These are phyloP conservation scores for Curvularia verruculosa DNA, from an alignment of 2,329 filamentous ascomycete species.

Conservation along the genomic window DNA sequence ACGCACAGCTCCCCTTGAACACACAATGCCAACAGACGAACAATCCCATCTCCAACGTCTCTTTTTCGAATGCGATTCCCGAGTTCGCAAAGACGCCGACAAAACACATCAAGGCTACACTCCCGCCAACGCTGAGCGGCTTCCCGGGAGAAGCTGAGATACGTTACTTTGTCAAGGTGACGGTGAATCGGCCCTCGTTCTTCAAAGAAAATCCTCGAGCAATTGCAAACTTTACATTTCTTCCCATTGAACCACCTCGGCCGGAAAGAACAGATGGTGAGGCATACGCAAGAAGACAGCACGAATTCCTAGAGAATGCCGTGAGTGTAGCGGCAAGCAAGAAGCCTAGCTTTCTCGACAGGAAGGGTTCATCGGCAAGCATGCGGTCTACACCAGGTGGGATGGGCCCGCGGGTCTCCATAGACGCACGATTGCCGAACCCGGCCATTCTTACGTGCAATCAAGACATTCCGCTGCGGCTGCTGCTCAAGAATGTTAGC, in stretches of 20 bases:
- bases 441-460: conserved; percentile 91
- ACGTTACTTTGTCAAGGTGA: conserved; percentile 94
- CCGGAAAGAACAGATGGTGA: conserved; percentile 72
- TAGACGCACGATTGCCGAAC: conserved; percentile 85
- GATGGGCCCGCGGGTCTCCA: conserved; percentile 63
- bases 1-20: conserved; percentile 66
- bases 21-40: conserved; percentile 64
- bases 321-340: conserved; percentile 51
- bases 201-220: conserved; percentile 87
- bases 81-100: conserved; percentile 55
- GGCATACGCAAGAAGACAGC: conserved; percentile 78
- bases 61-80: conserved; percentile 51
- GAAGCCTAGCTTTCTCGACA: conserved; percentile 67
- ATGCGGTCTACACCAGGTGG: conserved; percentile 27
- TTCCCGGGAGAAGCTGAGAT: conserved; percentile 89
- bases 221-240: conserved; percentile 71
- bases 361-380: conserved; percentile 34
- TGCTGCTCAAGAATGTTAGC: conserved; percentile 78
- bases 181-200: conserved; percentile 83
- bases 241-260: conserved; percentile 89
- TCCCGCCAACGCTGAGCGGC: conserved; percentile 87
- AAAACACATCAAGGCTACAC: conserved; percentile 79
- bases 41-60: conserved; percentile 51
- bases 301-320: conserved; percentile 59
- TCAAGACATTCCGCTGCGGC: conserved; percentile 77